These are phyloP conservation scores for Ceratobasidium sp. DNA, from an alignment of 1,284 basidiomycete species.

Conservation along the genomic window DNA sequence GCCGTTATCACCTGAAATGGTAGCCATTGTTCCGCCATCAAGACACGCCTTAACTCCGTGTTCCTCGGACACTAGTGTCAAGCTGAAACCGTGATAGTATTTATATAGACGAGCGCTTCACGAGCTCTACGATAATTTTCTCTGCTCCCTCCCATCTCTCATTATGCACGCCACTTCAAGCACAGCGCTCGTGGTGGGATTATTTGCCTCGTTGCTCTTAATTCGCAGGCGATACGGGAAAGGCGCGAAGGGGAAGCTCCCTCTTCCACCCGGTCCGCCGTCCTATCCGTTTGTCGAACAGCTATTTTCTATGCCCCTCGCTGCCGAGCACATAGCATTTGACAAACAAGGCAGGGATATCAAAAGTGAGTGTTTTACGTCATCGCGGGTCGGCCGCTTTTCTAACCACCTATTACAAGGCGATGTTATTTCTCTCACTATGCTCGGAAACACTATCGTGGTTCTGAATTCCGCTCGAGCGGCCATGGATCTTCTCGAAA, in stretches of 20 bases:
- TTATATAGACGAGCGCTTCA: background rate
- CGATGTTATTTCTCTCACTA: constrained; percentile 25
- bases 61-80: background rate
- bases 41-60: background rate
- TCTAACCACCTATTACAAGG: background rate
- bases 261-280: constrained; percentile 34
- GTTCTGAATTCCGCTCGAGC: constrained; percentile 47
- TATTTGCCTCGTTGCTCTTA: background rate
- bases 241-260: background rate
- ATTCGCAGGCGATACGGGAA: constrained; percentile 13
- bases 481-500: constrained; percentile 48
- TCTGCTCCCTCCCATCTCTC: background rate
- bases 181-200: background rate
- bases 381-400: too few relatives aligned
- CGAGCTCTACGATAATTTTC: background rate
- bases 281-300: constrained; percentile 29
- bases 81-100: background rate
- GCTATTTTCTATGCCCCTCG: constrained; percentile 27
- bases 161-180: background rate
- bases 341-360: constrained; percentile 30
- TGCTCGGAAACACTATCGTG: constrained; percentile 42
- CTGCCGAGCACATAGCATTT: constrained; percentile 30
- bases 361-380: constrained; percentile 2
- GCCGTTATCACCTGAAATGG: too few relatives aligned
- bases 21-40: too few relatives aligned